Percentiles rank a stretch among this genome's conserved stretches.
Conservation (phyloP, 2,329 filamentous ascomycete species). For the Orbilia quercus region DNA sequence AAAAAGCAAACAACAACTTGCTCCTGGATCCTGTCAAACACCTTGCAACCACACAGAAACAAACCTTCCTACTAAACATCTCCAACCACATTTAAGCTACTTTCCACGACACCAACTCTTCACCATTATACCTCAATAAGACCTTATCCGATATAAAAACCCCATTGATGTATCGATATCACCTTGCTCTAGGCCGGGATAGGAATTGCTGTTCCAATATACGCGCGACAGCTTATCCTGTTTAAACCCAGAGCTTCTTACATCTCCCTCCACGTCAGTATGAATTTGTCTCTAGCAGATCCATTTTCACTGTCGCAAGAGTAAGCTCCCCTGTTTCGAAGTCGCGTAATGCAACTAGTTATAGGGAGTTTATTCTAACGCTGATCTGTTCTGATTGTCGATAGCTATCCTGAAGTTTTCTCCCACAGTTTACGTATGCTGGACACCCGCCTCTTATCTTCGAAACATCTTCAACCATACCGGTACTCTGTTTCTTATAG, state of each 20-base stretch:
- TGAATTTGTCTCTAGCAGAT: conserved; percentile 79
- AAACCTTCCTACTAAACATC: neutral
- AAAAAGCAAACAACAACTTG: conserved; percentile 52
- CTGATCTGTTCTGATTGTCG: conserved; percentile 11
- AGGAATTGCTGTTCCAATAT: conserved; percentile 34
- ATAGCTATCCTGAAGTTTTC: conserved; percentile 59
- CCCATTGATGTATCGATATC: conserved; percentile 41
- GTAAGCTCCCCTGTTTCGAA: conserved; percentile 28
- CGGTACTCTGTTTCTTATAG: conserved; percentile 70
- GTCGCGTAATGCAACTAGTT: neutral
- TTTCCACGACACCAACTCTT: neutral
- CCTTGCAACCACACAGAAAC: conserved; percentile 3
- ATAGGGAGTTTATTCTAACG: conserved; percentile 10
- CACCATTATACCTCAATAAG: neutral
- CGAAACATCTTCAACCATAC: conserved; percentile 10
- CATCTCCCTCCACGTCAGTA: conserved; percentile 18
- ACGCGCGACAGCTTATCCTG: conserved; percentile 3
- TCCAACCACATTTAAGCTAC: conserved; percentile 8
- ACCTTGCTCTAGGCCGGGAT: conserved; percentile 35
- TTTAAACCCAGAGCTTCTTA: neutral
- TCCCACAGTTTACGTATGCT: conserved; percentile 52
- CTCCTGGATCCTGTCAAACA: conserved; percentile 52
- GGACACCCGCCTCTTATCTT: neutral
- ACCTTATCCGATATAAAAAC: neutral
- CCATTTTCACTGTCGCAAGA: conserved; percentile 75